Base-by-base conservation (phyloP, 345 rosid genomes). In the Brassica juncea region DNA sequence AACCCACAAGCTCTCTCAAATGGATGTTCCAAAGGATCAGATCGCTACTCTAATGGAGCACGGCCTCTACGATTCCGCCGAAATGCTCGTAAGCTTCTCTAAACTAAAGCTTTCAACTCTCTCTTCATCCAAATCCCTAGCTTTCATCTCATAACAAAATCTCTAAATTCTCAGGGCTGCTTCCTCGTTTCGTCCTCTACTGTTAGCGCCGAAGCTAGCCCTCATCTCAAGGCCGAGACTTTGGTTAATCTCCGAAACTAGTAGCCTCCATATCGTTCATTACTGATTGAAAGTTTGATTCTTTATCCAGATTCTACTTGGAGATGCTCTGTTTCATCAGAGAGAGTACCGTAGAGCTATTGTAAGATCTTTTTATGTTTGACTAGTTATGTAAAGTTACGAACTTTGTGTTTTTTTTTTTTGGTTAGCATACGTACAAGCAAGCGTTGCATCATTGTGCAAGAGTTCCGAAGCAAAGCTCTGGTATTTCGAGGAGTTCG, bases 1-100 rank as follows among this genome's bases (percentile, higher is more conserved):
- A 28, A 61, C 52, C 7, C 28, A 70, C 80, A 61, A 81, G 55
- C 80, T 62, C 71, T 72, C 30, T 66, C 44, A 60, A 82, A 95
- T 95, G 99, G 98, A 95, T 54, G 84, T 90, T 62, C 88, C 98
- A 1, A 90, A 88, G 79, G 98, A 95, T 21, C 99, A 91, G 74
- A 89, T 91, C 82, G 58, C 88, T 12, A 61, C 90, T 54, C 88
- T 91, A 58, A 88, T 95, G 82, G 98, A 93, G 77, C 85, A 87
- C n/a, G 92, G 89, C 73, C 91, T 94, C 71, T 84, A 71, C 82
- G 67, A 65, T 75, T 92, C 99, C 15, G 99, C 99, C 75, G 91
- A 94, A 84, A 85, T 87, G 83, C 97, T 92, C 47, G 97, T 92
- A 90, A 49, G 19, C n/a, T n/a, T n/a, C n/a, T n/a, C n/a, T n/a